Evolutionary conservation across 345 rosid genomes (phyloP), one percentile per base, ranked within the genome.

Genomic region (Euphorbia pulcherrima): DNA sequence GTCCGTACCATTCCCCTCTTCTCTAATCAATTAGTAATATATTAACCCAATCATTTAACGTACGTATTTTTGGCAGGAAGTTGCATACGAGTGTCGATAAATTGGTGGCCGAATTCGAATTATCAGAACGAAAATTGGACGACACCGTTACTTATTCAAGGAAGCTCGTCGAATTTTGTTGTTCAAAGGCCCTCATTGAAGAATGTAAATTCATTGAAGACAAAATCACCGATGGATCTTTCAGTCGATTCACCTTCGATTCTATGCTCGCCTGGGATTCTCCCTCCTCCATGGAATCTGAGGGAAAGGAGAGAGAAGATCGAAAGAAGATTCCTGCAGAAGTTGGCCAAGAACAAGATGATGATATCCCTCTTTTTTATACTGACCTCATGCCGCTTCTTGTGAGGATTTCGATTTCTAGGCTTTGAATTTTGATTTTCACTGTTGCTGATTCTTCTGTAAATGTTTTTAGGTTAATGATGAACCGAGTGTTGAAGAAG

Each of bases 221-320:
- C 72, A 87, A 78, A 62, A 83, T 89, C 0, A 71, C 55, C 17
- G 90, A 89, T 80, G 96, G 89, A 27, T 84, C 88, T 2, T 88
- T 88, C 64, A 80, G 86, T 50, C 79, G 91, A 61, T 70, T 89
- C 71, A 83, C 96, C 1, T 91, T 85, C 39, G 92, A 94, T 70
- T 80, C 86, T 80, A 94, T 94, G 99, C 84, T 85, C 53, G 92
- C 99, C 0, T 88, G 97, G 97, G 90, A 89, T 79, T 82, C 73
- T 60, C 96, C 97, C 37, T 70, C 80, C 14, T 50, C 66, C 10
- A 85, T 89, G 96, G 97, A 94, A 73, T 26, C 74, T 21, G 40
- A 61, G 68, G 90, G 83, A 13, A 94, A 91, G 72, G 90, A 76
- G 75, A 81, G 69, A 64, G 90, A 88, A 77, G 99, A 94, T 8